Base-by-base conservation (phyloP, 139 green algal genomes). In the Chlorella vulgaris region DNA sequence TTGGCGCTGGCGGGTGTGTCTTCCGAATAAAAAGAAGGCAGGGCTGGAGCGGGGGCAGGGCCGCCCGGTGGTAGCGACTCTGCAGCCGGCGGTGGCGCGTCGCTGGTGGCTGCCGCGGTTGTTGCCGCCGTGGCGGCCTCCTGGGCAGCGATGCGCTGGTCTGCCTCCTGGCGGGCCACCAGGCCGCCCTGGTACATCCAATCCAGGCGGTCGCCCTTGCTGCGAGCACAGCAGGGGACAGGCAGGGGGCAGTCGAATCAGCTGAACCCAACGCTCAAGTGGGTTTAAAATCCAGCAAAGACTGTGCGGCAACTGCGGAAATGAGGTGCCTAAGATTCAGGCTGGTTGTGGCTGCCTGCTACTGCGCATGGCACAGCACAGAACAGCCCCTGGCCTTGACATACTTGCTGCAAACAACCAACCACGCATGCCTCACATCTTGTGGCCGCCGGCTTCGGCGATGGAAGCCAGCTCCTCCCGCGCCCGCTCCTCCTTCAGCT, bases 151-250 rank as follows among this genome's bases (percentile, higher is more conserved):
- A 84, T 60, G 24, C 86, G 71, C 85, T 95, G 88, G n/a, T 96
- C 86, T 0, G 93, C 94, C 69, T 97, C 93, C 67, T 92, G 82
- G 55, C 93, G 90, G 28, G 91, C 91, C 55, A 84, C 84, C 78
- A 99, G 71, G 36, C 94, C 89, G 10, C 91, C 91, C 36, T 89
- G 89, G 82, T 99, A 99, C 95, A 99, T 98, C 93, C 97, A 99
- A 74, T 98, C 96, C 75, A 99, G 78, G 1, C 94, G 87, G 60
- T 96, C 91, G 15, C 84, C 68, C 40, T 84, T 76, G 81, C 89
- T 95, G 91, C 78, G 78, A 4, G 74, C 50, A 69, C 21, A 26
- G 18, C 7, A 42, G 21, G 43, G 55, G 55, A 21, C 18, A 5
- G n/a, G 22, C 18, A 65, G n/a, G 5, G 55, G 55, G 55, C 55